Evolutionary conservation across 176 grass and related monocot species (phyloP).

Genomic region (Triticum monococcum): DNA sequence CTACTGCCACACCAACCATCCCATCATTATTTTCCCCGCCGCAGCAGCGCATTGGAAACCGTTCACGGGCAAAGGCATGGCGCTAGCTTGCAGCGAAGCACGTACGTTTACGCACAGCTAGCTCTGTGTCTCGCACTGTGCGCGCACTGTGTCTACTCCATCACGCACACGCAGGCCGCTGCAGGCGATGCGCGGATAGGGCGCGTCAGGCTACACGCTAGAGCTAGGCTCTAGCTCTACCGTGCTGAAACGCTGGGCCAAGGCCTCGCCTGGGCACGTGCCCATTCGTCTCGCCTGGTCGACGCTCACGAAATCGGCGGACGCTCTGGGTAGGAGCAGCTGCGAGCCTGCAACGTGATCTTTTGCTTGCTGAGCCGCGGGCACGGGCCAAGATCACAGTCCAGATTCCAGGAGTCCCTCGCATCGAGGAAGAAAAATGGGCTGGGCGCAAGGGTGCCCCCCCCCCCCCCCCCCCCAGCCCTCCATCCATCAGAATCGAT

Average conservation of each 20-base stretch:
- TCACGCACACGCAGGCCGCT: background rate
- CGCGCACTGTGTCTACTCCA: background rate
- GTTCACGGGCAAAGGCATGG: slow-evolving; percentile 4
- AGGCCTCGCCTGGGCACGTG: slow-evolving; percentile 17
- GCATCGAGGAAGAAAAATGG: slow-evolving; percentile 17
- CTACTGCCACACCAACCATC: background rate
- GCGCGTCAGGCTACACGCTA: background rate
- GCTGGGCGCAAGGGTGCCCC: background rate
- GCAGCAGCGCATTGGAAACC: slow-evolving; percentile 34
- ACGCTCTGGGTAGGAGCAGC: background rate
- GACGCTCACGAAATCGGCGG: too few relatives aligned
- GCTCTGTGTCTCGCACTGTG: background rate
- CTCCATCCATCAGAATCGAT: background rate
- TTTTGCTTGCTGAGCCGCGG: slow-evolving; percentile 32
- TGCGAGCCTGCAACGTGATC: slow-evolving; percentile 29
- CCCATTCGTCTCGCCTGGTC: background rate
- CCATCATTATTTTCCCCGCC: slow-evolving; percentile 4
- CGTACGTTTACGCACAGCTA: background rate
- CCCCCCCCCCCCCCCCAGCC: too few relatives aligned
- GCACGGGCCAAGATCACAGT: background rate
- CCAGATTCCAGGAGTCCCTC: background rate
- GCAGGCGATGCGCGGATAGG: background rate
- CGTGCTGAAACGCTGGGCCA: background rate
- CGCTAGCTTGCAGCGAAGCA: slow-evolving; percentile 11
- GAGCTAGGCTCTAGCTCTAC: background rate